These are phyloP conservation scores for Aspergillus haitiensis DNA, from an alignment of 495 filamentous ascomycete genomes.

Conservation along the genomic window DNA sequence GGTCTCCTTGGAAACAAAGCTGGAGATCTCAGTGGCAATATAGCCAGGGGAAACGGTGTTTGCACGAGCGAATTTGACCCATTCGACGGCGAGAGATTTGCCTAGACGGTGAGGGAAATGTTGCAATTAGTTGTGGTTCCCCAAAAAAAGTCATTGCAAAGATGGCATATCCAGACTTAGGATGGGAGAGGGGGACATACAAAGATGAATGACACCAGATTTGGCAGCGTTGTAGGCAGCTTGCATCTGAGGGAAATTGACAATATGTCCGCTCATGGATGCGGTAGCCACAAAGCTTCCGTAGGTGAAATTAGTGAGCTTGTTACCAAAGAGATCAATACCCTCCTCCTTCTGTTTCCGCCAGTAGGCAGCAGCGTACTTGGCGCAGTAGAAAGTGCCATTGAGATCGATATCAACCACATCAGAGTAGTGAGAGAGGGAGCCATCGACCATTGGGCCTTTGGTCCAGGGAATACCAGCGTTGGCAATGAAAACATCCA, in stretches of 20 bases:
- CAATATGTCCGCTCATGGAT: constrained; percentile 82
- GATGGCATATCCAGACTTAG: not conserved
- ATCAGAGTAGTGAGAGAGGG: constrained; percentile 62
- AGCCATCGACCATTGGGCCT: constrained; percentile 65
- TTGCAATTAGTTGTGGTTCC: too few relatives aligned
- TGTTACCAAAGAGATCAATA: constrained; percentile 63
- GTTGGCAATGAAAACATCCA: constrained; percentile 82
- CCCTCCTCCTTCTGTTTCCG: constrained; percentile 63
- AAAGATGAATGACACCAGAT: constrained; percentile 81
- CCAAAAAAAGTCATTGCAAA: not conserved
- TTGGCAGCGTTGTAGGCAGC: constrained; percentile 87
- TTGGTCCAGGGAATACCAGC: constrained; percentile 74
- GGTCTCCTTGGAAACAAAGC: constrained; percentile 66
- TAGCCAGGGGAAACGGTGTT: constrained; percentile 87
- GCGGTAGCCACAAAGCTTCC: constrained; percentile 80
- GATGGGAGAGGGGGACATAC: constrained; percentile 41
- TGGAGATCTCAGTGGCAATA: constrained; percentile 79
- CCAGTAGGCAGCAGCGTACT: constrained; percentile 72
- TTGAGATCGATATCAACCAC: constrained; percentile 77
- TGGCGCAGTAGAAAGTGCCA: constrained; percentile 79
- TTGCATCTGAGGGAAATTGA: constrained; percentile 85
- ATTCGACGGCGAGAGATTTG: constrained; percentile 79
- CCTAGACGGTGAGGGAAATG: constrained; percentile 35
- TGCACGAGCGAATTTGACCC: constrained; percentile 79
- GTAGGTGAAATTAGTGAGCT: constrained; percentile 62